These are phyloP conservation scores for Euryodendron excelsum DNA, from an alignment of 148 eudicot species.

Conservation along the genomic window DNA sequence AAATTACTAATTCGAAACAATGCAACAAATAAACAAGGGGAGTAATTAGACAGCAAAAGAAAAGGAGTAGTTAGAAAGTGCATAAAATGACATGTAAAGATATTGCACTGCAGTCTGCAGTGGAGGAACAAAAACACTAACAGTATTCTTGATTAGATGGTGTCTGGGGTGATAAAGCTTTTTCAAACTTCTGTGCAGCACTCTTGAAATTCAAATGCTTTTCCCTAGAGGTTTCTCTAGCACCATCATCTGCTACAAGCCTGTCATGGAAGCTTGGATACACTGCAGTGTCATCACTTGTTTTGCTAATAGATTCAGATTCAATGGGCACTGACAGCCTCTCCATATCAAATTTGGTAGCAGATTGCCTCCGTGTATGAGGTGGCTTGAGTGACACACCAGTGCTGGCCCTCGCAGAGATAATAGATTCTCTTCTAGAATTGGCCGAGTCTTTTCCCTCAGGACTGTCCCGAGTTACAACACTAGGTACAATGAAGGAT, in stretches of 20 bases:
- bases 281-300: slow-evolving; percentile 14
- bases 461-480: slow-evolving; percentile 65
- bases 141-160: slow-evolving; percentile 38
- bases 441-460: slow-evolving; percentile 38
- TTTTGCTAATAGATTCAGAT: slow-evolving; percentile 22
- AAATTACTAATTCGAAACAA: neutral
- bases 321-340: slow-evolving; percentile 32
- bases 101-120: neutral
- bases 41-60: neutral
- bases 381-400: slow-evolving; percentile 40
- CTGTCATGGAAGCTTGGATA: slow-evolving; percentile 30
- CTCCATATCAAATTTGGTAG: slow-evolving; percentile 35
- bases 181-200: slow-evolving; percentile 42
- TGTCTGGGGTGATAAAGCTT: slow-evolving; percentile 30
- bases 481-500: slow-evolving; percentile 50
- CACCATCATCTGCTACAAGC: slow-evolving; percentile 36
- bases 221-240: slow-evolving; percentile 47
- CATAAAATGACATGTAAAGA: neutral
- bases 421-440: slow-evolving; percentile 57
- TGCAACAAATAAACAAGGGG: neutral
- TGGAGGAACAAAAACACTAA: slow-evolving; percentile 25
- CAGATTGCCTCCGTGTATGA: slow-evolving; percentile 45
- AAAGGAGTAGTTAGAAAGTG: neutral
- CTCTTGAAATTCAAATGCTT: slow-evolving; percentile 36
- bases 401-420: slow-evolving; percentile 30